Percentiles rank a stretch among this genome's conserved stretches.
Conservation (phyloP, 1,139 yeast genomes). For the Zygosaccharomyces sapae region DNA sequence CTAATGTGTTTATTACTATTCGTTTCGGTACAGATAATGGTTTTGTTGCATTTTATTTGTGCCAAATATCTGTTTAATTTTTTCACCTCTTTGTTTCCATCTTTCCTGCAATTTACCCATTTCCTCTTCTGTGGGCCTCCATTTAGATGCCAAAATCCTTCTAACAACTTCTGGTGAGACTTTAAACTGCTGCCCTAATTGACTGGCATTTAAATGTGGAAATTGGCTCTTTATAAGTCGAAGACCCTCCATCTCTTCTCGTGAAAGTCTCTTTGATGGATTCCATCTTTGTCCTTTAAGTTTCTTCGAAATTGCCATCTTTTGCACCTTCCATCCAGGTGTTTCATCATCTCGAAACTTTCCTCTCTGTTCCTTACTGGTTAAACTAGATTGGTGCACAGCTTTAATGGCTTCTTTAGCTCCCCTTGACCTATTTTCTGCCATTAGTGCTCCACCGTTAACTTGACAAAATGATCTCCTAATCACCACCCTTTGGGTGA, state of each 20-base stretch:
- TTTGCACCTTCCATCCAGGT: conserved; percentile 67
- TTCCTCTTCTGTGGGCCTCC: conserved; percentile 65
- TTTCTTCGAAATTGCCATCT: conserved; percentile 56
- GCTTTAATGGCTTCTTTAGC: conserved; percentile 21
- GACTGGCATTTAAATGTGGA: conserved; percentile 59
- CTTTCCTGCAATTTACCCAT: conserved; percentile 42
- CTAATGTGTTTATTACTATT: conserved; percentile 13
- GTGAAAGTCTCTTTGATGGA: conserved; percentile 63
- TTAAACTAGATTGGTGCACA: conserved; percentile 11
- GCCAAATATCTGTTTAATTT: conserved; percentile 26
- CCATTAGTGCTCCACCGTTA: conserved; percentile 5
- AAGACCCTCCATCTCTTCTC: conserved; percentile 67
- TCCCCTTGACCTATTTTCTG: conserved; percentile 14
- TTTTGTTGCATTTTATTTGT: conserved; percentile 1
- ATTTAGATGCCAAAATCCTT: conserved; percentile 69
- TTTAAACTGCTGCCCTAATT: conserved; percentile 60
- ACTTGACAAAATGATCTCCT: conserved; percentile 14
- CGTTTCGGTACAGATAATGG: conserved; percentile 8
- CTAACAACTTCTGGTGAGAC: conserved; percentile 82
- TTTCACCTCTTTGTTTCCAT: conserved; percentile 46
- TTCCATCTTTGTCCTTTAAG: conserved; percentile 59
- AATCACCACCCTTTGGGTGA: conserved; percentile 3
- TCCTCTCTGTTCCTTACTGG: conserved; percentile 4
- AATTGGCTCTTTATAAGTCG: conserved; percentile 49
- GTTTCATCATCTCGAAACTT: conserved; percentile 19